Evolutionary conservation across 2,329 filamentous ascomycete genomes (phyloP).

Genomic region (Colletotrichum coccodes): DNA sequence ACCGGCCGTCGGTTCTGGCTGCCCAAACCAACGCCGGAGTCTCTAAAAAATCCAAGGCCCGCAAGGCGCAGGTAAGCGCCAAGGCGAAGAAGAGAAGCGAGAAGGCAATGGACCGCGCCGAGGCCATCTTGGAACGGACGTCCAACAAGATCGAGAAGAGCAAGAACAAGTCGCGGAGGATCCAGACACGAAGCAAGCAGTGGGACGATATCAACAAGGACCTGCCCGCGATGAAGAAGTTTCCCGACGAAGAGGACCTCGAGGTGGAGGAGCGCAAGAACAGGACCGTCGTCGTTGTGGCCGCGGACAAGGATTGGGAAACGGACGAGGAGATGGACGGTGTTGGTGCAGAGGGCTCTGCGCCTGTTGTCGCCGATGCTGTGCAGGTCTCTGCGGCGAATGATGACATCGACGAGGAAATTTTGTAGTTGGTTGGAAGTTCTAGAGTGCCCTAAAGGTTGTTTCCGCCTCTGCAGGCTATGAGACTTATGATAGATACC

Average conservation of each 20-base stretch:
- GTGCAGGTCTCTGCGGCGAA: neutral
- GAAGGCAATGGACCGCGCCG: slow-evolving; percentile 67
- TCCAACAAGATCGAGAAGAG: slow-evolving; percentile 66
- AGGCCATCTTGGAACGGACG: slow-evolving; percentile 68
- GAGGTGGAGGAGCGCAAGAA: slow-evolving; percentile 35
- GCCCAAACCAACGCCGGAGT: slow-evolving; percentile 76
- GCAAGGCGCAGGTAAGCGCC: slow-evolving; percentile 64
- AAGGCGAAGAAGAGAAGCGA: slow-evolving; percentile 67
- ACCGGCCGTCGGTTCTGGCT: slow-evolving; percentile 74
- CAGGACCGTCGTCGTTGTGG: slow-evolving; percentile 34
- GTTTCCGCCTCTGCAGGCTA: slow-evolving; percentile 25
- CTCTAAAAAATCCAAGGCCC: slow-evolving; percentile 71
- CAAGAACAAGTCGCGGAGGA: slow-evolving; percentile 56
- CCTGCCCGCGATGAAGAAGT: slow-evolving; percentile 7
- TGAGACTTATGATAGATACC: slow-evolving; percentile 34
- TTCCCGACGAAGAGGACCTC: slow-evolving; percentile 37
- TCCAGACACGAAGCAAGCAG: slow-evolving; percentile 60
- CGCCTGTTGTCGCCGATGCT: neutral
- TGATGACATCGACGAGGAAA: slow-evolving; percentile 33
- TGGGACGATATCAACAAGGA: slow-evolving; percentile 69
- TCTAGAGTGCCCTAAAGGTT: slow-evolving; percentile 2
- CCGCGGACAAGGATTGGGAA: slow-evolving; percentile 38
- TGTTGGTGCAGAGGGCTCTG: slow-evolving; percentile 23
- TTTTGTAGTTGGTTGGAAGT: slow-evolving; percentile 21
- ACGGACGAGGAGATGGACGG: slow-evolving; percentile 50